Evolutionary conservation across 768 basidiomycete genomes (phyloP), one percentile per base, ranked within the genome.

Genomic region (Leccinum disarticulatum): DNA sequence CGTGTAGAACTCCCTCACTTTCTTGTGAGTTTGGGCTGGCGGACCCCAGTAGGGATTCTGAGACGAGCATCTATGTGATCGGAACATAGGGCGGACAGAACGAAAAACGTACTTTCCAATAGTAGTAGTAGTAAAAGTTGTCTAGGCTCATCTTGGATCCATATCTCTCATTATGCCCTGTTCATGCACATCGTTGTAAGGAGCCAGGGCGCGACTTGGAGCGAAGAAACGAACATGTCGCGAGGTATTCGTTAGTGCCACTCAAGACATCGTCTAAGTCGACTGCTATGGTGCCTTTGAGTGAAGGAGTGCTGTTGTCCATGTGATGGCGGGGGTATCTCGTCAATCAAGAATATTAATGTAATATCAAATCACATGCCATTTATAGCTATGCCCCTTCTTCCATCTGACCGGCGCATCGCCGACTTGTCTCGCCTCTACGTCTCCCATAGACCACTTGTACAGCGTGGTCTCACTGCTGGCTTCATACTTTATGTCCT

Each of bases 401-500:
- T 66, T 57, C 65, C 66, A 33, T 68, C 66, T 35, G 73, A 79
- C 43, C 74, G 79, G 50, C 77, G 72, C 13, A 62, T 86, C 30
- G 70, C 80, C 3, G 72, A 71, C 53, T 69, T 88, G 51, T 69
- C 79, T 38, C 79, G 77, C 55, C 58, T 71, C n/a, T 95, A 96
- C 66, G 68, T 81, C 4, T 57, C 71, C 1, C 85, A 93, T 69
- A 78, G 93, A 5, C 90, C 91, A 4, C 66, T 82, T 41, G 77
- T 95, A 52, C 93, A 95, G 72, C 84, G 86, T 46, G 62, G 81
- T 30, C 77, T 96, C 19, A 94, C 87, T 50, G 66, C 80, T 25
- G 78, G 81, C 7, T 93, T 94, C 68, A 82, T 90, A 7, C 55
- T 86, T 43, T 91, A 94, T 70, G 86, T 87, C 48, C 75, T 95